Conservation (phyloP, 768 basidiomycete species). For the Pluteus cervinus region DNA sequence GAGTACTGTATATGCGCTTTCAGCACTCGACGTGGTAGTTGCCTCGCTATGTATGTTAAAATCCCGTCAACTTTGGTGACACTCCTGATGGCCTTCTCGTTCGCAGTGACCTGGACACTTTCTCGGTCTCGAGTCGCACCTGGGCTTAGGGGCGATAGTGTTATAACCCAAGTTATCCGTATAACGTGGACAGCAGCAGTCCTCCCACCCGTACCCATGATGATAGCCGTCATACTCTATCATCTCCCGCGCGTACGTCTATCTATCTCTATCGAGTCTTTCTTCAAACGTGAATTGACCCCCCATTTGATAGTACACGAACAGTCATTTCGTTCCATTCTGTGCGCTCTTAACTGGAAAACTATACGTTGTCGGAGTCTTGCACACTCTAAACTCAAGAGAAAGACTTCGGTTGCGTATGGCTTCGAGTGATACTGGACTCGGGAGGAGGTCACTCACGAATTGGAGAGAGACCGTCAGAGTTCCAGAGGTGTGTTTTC, state of each 20-base stretch:
- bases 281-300: too few relatives aligned
- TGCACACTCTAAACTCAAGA: slow-evolving; percentile 32
- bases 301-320: slow-evolving; percentile 4
- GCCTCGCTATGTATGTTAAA: slow-evolving; percentile 30
- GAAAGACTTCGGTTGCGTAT: slow-evolving; percentile 28
- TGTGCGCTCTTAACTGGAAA: slow-evolving; percentile 47
- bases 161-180: slow-evolving; percentile 30
- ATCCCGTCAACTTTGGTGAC: too few relatives aligned
- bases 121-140: slow-evolving; percentile 38
- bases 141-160: slow-evolving; percentile 32
- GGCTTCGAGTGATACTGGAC: slow-evolving; percentile 27
- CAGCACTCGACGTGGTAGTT: slow-evolving; percentile 35
- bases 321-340: slow-evolving; percentile 37
- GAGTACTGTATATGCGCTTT: background rate
- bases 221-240: slow-evolving; percentile 28
- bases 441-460: slow-evolving; percentile 35
- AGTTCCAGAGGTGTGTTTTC: too few relatives aligned
- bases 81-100: too few relatives aligned
- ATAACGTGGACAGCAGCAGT: slow-evolving; percentile 33
- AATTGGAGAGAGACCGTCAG: too few relatives aligned
- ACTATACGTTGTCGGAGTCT: slow-evolving; percentile 36
- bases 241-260: slow-evolving; percentile 31
- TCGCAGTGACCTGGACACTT: too few relatives aligned
- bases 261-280: too few relatives aligned
- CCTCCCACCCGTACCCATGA: slow-evolving; percentile 28